phyloP scores from a whole-genome alignment of 768 basidiomycete genomes.

The Lepiota venenata region DNA sequence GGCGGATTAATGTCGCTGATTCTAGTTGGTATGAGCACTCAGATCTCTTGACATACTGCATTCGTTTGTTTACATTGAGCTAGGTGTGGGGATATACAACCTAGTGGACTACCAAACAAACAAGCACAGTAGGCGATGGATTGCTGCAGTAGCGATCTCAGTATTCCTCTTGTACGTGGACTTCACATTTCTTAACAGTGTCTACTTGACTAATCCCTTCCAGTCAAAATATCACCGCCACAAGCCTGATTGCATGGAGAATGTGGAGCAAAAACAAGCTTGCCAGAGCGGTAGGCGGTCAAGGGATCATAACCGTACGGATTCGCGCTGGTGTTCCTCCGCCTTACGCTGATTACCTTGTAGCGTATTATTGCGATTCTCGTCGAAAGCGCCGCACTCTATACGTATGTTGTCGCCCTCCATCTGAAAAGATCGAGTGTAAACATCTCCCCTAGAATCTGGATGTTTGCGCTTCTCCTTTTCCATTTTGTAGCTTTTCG shows the following conservation, averaged over 20 bases:
- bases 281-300: not conserved
- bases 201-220: not conserved
- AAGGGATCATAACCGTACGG: not conserved
- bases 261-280: not conserved
- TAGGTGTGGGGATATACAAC: not conserved
- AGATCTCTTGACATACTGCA: not conserved
- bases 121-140: too few relatives aligned
- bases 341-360: not conserved
- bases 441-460: not conserved
- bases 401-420: not conserved
- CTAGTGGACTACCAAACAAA: too few relatives aligned
- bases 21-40: not conserved
- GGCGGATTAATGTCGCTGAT: not conserved
- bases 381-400: slow-evolving; percentile 1
- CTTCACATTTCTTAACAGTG: not conserved
- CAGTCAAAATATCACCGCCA: not conserved
- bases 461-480: not conserved
- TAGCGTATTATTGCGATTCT: not conserved
- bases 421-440: not conserved
- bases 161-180: not conserved
- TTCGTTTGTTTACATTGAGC: too few relatives aligned
- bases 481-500: not conserved
- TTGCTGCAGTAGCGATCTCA: too few relatives aligned
- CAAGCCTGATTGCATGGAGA: not conserved
- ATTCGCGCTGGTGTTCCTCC: too few relatives aligned